Conservation (phyloP, 2,329 filamentous ascomycete species). For the Alternaria arborescens region DNA sequence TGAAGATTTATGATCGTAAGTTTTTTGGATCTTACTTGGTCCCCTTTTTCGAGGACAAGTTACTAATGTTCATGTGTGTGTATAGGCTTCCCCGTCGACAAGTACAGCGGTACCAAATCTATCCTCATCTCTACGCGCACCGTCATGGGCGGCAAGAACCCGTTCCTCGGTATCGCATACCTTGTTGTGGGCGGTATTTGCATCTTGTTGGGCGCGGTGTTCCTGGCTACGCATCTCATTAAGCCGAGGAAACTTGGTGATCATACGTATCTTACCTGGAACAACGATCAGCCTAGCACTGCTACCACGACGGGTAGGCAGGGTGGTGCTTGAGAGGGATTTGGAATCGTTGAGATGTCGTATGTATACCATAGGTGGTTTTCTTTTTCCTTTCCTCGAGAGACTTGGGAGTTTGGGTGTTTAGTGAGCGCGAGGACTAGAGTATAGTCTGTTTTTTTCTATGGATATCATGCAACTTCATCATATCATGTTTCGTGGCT, state of each 20-base stretch:
- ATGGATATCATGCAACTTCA: not conserved
- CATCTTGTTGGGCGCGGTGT: constrained; percentile 84
- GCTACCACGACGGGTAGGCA: constrained; percentile 60
- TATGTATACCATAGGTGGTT: not conserved
- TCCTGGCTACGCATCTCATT: constrained; percentile 89
- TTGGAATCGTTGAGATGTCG: too few relatives aligned
- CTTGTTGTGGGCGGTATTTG: constrained; percentile 93
- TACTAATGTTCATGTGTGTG: too few relatives aligned
- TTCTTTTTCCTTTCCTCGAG: not conserved
- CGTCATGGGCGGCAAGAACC: constrained; percentile 93
- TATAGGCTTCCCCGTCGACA: constrained; percentile 78
- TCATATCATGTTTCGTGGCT: not conserved
- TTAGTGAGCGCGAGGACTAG: not conserved
- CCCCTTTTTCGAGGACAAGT: not conserved
- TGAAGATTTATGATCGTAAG: constrained; percentile 83
- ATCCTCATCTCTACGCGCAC: constrained; percentile 89
- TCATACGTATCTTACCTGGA: constrained; percentile 97
- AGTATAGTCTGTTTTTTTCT: not conserved
- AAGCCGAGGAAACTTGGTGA: constrained; percentile 97
- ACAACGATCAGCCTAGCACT: constrained; percentile 71
- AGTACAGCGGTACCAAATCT: constrained; percentile 87
- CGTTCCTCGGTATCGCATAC: constrained; percentile 96
- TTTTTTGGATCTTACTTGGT: not conserved
- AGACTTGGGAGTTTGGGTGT: not conserved
- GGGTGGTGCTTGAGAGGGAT: constrained; percentile 39